These are phyloP conservation scores for Chaetomium cochliodes DNA, from an alignment of 495 filamentous ascomycete genomes.

Conservation along the genomic window DNA sequence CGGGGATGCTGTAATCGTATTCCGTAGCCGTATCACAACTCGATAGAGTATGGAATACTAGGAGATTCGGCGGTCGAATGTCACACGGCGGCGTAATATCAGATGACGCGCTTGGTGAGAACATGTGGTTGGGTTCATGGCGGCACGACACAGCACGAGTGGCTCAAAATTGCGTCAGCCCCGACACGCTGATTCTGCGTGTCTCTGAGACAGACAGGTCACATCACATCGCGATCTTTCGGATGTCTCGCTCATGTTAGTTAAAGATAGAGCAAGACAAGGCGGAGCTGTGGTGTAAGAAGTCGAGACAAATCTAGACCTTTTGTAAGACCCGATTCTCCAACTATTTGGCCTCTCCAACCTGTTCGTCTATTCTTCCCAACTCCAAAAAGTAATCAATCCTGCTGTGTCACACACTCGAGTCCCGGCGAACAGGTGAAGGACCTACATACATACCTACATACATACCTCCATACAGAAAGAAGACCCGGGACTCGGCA, in stretches of 20 bases:
- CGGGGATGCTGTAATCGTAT: neutral
- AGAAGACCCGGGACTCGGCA: neutral
- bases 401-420: neutral
- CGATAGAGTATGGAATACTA: neutral
- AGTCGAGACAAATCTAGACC: neutral
- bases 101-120: neutral
- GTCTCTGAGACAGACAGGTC: neutral
- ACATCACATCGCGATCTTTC: neutral
- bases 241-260: neutral
- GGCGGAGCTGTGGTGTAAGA: neutral
- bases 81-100: neutral
- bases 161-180: neutral
- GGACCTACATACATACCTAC: too few species aligned
- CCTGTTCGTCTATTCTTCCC: too few species aligned
- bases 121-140: neutral
- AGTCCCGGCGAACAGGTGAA: neutral
- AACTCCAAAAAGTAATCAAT: neutral
- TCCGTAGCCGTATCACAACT: neutral
- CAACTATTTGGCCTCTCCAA: too few species aligned
- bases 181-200: neutral
- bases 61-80: neutral
- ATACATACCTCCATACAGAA: too few species aligned
- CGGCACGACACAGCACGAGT: neutral
- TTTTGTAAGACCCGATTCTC: too few species aligned
- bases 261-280: constrained; percentile 9